phyloP scores from a whole-genome alignment of 768 basidiomycete genomes.

The Tulasnella sp. region DNA sequence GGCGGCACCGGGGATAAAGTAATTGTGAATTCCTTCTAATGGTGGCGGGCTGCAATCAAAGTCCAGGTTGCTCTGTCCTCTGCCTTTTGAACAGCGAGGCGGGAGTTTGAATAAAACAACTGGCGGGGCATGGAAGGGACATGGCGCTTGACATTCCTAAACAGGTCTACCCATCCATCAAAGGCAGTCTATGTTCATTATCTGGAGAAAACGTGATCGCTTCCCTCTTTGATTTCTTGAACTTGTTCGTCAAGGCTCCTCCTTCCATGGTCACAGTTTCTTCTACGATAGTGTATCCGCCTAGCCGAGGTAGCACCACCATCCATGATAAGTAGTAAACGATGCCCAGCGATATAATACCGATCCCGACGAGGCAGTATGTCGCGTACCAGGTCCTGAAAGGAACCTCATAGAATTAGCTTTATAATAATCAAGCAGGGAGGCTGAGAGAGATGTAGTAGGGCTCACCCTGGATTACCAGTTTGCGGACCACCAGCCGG shows the following conservation, averaged over 20 bases:
- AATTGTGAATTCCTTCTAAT: too few relatives aligned
- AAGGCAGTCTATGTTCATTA: neutral
- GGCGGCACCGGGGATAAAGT: too few relatives aligned
- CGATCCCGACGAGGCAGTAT: constrained; percentile 21
- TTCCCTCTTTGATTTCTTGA: neutral
- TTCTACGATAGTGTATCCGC: constrained; percentile 38
- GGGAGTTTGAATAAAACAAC: too few relatives aligned
- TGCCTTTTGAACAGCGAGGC: too few relatives aligned
- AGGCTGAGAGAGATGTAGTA: constrained; percentile 28
- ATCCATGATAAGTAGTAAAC: constrained; percentile 34
- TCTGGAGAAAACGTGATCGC: neutral
- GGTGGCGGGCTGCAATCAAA: too few relatives aligned
- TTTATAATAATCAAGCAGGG: too few relatives aligned
- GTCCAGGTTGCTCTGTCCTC: too few relatives aligned
- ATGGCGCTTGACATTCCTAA: too few relatives aligned
- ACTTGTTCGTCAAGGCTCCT: constrained; percentile 14
- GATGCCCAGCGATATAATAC: constrained; percentile 24
- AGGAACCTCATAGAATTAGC: constrained; percentile 20
- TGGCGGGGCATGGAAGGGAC: too few relatives aligned
- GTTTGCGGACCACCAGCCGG: constrained; percentile 12
- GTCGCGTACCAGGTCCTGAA: constrained; percentile 17
- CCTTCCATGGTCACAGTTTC: constrained; percentile 19
- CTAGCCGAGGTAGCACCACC: constrained; percentile 33
- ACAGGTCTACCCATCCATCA: too few relatives aligned
- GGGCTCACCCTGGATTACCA: constrained; percentile 23